Evolutionary conservation across 2,329 filamentous ascomycete genomes (phyloP), one percentile per base, ranked within the genome.

Genomic region (Hypocrella siamensis): DNA sequence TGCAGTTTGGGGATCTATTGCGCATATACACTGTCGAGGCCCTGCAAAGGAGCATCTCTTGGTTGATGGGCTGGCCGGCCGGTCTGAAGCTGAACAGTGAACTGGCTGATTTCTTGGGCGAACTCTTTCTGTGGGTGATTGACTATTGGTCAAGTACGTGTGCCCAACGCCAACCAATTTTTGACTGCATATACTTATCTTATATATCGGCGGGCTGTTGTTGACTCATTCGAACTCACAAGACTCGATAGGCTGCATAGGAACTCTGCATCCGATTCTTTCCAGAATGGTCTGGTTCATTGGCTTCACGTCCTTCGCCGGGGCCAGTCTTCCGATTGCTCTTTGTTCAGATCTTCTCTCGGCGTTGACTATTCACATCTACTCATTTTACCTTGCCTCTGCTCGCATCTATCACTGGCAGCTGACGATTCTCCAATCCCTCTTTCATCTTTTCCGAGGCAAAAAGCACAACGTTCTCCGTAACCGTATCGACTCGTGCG

Each of bases 341-440:
- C 71, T 98, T 38, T 88, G 93, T 54, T 96, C 88, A 0, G 90
- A 98, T 52, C 68, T 98, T 6, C 67, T 96, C 3, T 93, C 88
- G 2, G 67, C 92, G 29, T 64, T 96, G 37, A 98, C 92, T 2
- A 62, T 98, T 22, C 90, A 98, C 55, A 94, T 98, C 34, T 93
- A 96, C 61, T 93, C 81, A 2, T 98, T 98, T 54, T 98, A 98
- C 54, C 78, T 96, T 35, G 88, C 92, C 12, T 93, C 86, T 7
- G 90, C 90, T 3, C 79, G 90, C 31, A 96, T 98, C 46, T 98
- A 88, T 56, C 85, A 96, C 57, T 98, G 90, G 90, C 90, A 98
- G 56, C 75, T 98, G 38, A 93, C 81, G 4, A 96, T 98, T 39
- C 79, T 98, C 41, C 78, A 88, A 41, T 96, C 88, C 9, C 74